Percentiles rank a stretch among this genome's conserved stretches.
phyloP scores from a whole-genome alignment of 2,329 filamentous ascomycete genomes.

The Clarireedia sp. region DNA sequence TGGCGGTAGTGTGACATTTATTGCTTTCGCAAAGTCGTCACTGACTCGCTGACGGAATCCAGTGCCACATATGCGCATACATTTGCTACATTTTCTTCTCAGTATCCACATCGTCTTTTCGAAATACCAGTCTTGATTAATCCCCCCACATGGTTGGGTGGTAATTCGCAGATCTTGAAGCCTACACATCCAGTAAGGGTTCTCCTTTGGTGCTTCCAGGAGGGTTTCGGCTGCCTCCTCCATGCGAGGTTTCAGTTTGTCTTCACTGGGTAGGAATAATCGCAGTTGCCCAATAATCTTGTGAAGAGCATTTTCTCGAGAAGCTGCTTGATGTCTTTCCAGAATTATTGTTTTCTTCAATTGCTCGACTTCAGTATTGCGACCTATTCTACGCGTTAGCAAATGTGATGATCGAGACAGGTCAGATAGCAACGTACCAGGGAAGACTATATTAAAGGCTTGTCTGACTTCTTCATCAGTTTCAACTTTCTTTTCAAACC shows the following conservation, averaged over 20 bases:
- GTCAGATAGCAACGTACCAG: background rate
- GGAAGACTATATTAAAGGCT: constrained; percentile 2
- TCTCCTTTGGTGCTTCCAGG: background rate
- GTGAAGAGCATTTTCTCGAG: constrained; percentile 38
- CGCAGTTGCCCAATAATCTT: background rate
- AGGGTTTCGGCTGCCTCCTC: background rate
- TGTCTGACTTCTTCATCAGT: background rate
- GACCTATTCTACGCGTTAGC: background rate
- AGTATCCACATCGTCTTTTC: background rate
- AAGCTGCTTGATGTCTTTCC: background rate
- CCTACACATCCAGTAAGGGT: background rate
- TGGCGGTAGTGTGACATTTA: too few species aligned
- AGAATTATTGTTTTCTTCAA: background rate
- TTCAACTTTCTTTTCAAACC: background rate
- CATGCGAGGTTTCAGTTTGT: too few species aligned
- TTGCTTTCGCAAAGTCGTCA: too few species aligned
- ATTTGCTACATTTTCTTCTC: constrained; percentile 7
- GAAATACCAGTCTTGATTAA: constrained; percentile 5
- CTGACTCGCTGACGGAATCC: background rate
- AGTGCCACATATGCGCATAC: background rate
- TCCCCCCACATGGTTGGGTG: background rate
- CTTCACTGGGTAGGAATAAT: too few species aligned
- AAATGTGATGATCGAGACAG: background rate
- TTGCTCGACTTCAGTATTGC: background rate
- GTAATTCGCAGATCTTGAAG: background rate